Evolutionary conservation across 2,329 filamentous ascomycete genomes (phyloP).

Genomic region (Neurospora sp.): DNA sequence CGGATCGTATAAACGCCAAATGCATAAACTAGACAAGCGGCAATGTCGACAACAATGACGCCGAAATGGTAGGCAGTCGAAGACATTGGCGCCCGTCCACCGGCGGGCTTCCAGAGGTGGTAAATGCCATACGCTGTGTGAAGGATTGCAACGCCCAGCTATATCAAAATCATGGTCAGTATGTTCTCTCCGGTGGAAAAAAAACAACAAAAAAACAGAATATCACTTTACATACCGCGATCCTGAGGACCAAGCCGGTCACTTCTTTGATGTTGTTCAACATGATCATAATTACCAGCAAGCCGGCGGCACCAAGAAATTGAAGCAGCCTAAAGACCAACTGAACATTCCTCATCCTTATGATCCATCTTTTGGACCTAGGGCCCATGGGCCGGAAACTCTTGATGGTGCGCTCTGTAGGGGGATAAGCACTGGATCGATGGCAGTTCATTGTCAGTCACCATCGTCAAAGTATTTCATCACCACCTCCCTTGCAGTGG

Average conservation of each 20-base stretch:
- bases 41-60: slow-evolving; percentile 59
- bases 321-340: slow-evolving; percentile 57
- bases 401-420: slow-evolving; percentile 51
- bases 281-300: slow-evolving; percentile 68
- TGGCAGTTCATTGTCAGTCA: background rate
- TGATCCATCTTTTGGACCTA: slow-evolving; percentile 61
- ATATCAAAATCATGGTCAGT: slow-evolving; percentile 12
- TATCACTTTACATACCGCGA: slow-evolving; percentile 48
- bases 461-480: background rate
- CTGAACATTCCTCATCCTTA: slow-evolving; percentile 58
- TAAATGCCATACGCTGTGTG: slow-evolving; percentile 71
- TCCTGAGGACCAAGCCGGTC: slow-evolving; percentile 65
- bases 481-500: background rate
- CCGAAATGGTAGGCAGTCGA: slow-evolving; percentile 87
- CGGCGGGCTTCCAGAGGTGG: slow-evolving; percentile 63
- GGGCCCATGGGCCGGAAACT: slow-evolving; percentile 57
- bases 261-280: slow-evolving; percentile 56
- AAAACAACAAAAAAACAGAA: no score
- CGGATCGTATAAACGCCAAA: slow-evolving; percentile 41
- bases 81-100: slow-evolving; percentile 63
- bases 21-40: slow-evolving; percentile 43
- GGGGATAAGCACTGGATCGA: slow-evolving; percentile 28
- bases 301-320: slow-evolving; percentile 57
- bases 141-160: slow-evolving; percentile 67
- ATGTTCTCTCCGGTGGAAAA: background rate